Evolutionary conservation across 345 rosid species (phyloP).

Genomic region (Rhodomyrtus tomentosa): DNA sequence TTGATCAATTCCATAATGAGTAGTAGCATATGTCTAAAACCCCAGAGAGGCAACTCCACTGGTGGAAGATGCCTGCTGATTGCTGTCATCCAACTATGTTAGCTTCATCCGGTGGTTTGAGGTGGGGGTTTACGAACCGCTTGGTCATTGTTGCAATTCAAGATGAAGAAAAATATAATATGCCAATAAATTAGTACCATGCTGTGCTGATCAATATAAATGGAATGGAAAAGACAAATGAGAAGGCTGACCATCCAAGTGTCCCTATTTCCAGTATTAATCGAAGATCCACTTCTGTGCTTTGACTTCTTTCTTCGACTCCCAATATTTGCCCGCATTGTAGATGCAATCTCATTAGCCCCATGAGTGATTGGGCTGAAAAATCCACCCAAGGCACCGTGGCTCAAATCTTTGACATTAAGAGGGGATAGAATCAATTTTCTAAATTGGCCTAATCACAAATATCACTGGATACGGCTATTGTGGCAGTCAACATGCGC

Average conservation of each 20-base stretch:
- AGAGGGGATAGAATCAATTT: slow-evolving; percentile 82
- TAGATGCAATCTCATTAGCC: slow-evolving; percentile 89
- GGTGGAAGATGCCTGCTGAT: not conserved
- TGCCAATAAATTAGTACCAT: not conserved
- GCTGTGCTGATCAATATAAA: not conserved
- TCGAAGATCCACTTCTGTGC: slow-evolving; percentile 45
- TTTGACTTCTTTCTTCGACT: slow-evolving; percentile 76
- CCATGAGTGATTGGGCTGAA: slow-evolving; percentile 92
- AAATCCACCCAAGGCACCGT: slow-evolving; percentile 52
- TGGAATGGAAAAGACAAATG: not conserved
- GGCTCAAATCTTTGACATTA: slow-evolving; percentile 55
- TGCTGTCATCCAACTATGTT: not conserved
- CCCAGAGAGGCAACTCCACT: not conserved
- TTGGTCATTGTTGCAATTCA: not conserved
- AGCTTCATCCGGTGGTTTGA: not conserved
- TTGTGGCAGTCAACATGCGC: slow-evolving; percentile 87
- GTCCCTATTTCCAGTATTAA: slow-evolving; percentile 31
- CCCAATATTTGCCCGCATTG: slow-evolving; percentile 87
- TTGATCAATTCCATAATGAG: too few relatives aligned
- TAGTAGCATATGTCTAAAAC: not conserved
- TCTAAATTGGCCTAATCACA: slow-evolving; percentile 86
- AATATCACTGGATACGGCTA: slow-evolving; percentile 63
- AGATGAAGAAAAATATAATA: not conserved
- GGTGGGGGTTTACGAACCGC: not conserved
- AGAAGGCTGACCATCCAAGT: not conserved